phyloP scores from a whole-genome alignment of 192 early-diverging fungal genomes.

The Linnemannia exigua region DNA sequence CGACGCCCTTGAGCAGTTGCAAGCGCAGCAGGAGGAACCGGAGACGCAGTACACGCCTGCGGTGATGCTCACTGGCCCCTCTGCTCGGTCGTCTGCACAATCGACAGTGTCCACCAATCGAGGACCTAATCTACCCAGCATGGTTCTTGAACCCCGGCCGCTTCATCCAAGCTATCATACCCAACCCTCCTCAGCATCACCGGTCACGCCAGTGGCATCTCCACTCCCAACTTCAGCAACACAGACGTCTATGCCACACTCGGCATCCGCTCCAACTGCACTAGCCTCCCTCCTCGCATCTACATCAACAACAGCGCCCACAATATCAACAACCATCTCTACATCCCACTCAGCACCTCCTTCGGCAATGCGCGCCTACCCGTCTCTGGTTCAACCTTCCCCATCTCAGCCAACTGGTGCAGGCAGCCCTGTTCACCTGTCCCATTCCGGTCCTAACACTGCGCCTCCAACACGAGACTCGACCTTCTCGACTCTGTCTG shows the following conservation, averaged over 20 bases:
- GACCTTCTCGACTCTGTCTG: constrained; percentile 33
- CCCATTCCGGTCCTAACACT: background rate
- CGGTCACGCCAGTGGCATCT: background rate
- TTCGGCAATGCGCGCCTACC: background rate
- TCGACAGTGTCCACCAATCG: constrained; percentile 13
- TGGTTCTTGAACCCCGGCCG: constrained; percentile 45
- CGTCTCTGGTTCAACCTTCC: background rate
- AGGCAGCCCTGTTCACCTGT: background rate
- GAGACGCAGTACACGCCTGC: constrained; percentile 27
- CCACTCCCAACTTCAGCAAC: background rate
- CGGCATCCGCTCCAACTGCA: constrained; percentile 4
- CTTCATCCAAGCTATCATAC: constrained; percentile 17
- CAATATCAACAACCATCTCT: background rate
- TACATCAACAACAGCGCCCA: background rate
- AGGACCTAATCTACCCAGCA: constrained; percentile 8
- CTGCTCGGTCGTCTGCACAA: constrained; percentile 50
- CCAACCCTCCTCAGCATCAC: constrained; percentile 1
- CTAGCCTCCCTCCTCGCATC: constrained; percentile 13
- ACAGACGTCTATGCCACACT: background rate
- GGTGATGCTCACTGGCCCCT: constrained; percentile 46
- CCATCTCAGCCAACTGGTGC: background rate
- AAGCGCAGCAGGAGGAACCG: background rate
- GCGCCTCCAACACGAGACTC: constrained; percentile 15
- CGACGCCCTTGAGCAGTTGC: background rate
- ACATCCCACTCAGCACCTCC: background rate